A percentile compares a stretch with the other conserved stretches of the same genome.
phyloP scores from a whole-genome alignment of 164 flowering plant species.

The Liquidambar formosana region DNA sequence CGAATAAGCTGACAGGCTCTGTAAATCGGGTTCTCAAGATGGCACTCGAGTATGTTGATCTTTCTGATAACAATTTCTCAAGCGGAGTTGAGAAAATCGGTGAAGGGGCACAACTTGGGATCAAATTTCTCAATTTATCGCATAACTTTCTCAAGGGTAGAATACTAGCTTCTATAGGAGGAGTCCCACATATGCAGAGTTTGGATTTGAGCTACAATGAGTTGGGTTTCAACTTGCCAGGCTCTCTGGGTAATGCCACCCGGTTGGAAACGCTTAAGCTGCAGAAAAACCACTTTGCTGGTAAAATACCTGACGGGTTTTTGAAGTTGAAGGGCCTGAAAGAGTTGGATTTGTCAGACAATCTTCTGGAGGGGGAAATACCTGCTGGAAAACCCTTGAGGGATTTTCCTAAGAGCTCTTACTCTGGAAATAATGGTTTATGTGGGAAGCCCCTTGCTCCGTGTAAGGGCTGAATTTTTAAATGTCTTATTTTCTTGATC shows the following conservation, averaged over 20 bases:
- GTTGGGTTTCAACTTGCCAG: constrained; percentile 45
- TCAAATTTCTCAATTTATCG: constrained; percentile 48
- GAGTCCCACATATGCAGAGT: constrained; percentile 20
- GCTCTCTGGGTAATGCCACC: constrained; percentile 33
- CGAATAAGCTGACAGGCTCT: constrained; percentile 50
- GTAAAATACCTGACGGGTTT: constrained; percentile 49
- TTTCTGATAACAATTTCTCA: constrained; percentile 53
- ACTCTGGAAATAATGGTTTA: constrained; percentile 51
- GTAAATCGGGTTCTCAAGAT: constrained; percentile 36
- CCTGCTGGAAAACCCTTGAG: constrained; percentile 55
- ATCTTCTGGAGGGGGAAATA: constrained; percentile 58
- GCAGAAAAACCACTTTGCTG: constrained; percentile 52
- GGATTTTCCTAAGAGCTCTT: constrained; percentile 49
- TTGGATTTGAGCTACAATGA: constrained; percentile 59
- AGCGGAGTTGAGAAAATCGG: constrained; percentile 38
- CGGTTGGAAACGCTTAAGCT: constrained; percentile 50
- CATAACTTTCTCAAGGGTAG: constrained; percentile 40
- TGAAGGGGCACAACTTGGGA: constrained; percentile 22
- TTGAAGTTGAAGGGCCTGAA: constrained; percentile 46
- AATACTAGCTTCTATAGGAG: constrained; percentile 43
- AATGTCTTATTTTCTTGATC: too few relatives aligned
- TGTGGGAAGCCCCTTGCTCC: constrained; percentile 65
- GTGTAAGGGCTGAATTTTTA: constrained; percentile 29
- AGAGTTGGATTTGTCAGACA: constrained; percentile 58
- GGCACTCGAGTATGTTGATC: constrained; percentile 46